phyloP scores from a whole-genome alignment of 345 rosid species.

The Reutealis trisperma region DNA sequence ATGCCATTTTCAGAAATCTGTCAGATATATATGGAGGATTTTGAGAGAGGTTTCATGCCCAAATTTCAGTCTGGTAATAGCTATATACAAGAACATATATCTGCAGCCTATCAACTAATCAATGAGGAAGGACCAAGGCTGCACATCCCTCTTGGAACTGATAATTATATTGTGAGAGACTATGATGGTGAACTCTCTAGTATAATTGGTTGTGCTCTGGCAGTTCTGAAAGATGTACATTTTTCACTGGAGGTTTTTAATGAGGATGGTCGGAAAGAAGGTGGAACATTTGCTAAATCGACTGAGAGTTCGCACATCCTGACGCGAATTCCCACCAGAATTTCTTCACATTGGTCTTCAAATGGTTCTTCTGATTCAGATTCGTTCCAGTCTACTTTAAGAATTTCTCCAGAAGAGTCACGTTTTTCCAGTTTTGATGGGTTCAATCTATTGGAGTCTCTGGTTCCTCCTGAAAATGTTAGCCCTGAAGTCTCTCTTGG shows the following conservation, averaged over 20 bases:
- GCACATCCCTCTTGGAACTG: slow-evolving; percentile 60
- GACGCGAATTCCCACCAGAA: slow-evolving; percentile 40
- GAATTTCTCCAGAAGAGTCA: slow-evolving; percentile 51
- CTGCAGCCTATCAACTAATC: slow-evolving; percentile 54
- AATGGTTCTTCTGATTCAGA: slow-evolving; percentile 60
- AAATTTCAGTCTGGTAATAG: slow-evolving; percentile 48
- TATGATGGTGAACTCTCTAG: slow-evolving; percentile 92
- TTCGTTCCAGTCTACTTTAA: slow-evolving; percentile 36
- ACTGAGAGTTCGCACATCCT: slow-evolving; percentile 32
- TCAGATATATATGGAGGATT: slow-evolving; percentile 49
- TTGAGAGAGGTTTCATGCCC: slow-evolving; percentile 59
- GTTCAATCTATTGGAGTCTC: slow-evolving; percentile 57
- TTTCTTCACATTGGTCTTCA: slow-evolving; percentile 55
- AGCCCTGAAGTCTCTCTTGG: slow-evolving; percentile 69
- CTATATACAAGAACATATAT: slow-evolving; percentile 42
- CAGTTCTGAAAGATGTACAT: slow-evolving; percentile 48
- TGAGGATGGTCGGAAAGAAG: slow-evolving; percentile 40
- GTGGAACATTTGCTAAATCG: slow-evolving; percentile 28
- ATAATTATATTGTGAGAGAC: slow-evolving; percentile 65
- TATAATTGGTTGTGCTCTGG: slow-evolving; percentile 84
- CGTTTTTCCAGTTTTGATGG: slow-evolving; percentile 80
- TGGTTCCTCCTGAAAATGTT: slow-evolving; percentile 48
- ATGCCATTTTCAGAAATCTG: slow-evolving; percentile 70
- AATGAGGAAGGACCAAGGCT: slow-evolving; percentile 75
- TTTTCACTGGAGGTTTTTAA: slow-evolving; percentile 23